A percentile compares a stretch with the other conserved stretches of the same genome.
Evolutionary conservation across 2,329 filamentous ascomycete species (phyloP).

Genomic region (Colletotrichum tropicale): DNA sequence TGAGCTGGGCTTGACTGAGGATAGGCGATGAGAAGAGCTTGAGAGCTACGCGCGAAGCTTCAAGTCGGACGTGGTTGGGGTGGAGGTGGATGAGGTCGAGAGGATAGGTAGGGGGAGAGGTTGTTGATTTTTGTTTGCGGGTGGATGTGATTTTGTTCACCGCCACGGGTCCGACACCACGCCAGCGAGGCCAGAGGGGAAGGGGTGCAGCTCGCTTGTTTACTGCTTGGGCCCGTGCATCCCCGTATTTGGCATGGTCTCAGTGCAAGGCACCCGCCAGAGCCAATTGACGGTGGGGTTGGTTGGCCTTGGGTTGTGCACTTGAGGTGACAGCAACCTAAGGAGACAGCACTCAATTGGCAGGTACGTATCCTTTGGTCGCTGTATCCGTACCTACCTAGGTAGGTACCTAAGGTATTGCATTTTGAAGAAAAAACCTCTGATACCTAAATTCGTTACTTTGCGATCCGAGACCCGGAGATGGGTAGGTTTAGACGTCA

Average conservation of each 20-base stretch:
- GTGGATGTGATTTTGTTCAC: constrained; percentile 33
- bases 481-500: neutral
- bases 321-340: neutral
- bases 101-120: constrained; percentile 26
- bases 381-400: neutral
- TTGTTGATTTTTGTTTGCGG: constrained; percentile 41
- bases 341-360: neutral
- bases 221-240: constrained; percentile 32
- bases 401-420: neutral
- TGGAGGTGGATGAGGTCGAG: constrained; percentile 27
- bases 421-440: neutral
- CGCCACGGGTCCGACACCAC: constrained; percentile 30
- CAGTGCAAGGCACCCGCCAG: constrained; percentile 14
- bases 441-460: neutral
- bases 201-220: constrained; percentile 38
- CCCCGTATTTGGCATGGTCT: constrained; percentile 31
- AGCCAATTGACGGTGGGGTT: constrained; percentile 6
- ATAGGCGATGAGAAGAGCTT: constrained; percentile 29
- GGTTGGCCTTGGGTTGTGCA: neutral
- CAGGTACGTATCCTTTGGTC: neutral
- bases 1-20: constrained; percentile 24
- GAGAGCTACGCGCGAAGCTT: constrained; percentile 31
- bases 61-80: constrained; percentile 21
- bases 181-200: constrained; percentile 4
- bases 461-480: neutral